These are phyloP conservation scores for Ophiocordyceps robertsii DNA, from an alignment of 2,329 filamentous ascomycete genomes.

Conservation along the genomic window DNA sequence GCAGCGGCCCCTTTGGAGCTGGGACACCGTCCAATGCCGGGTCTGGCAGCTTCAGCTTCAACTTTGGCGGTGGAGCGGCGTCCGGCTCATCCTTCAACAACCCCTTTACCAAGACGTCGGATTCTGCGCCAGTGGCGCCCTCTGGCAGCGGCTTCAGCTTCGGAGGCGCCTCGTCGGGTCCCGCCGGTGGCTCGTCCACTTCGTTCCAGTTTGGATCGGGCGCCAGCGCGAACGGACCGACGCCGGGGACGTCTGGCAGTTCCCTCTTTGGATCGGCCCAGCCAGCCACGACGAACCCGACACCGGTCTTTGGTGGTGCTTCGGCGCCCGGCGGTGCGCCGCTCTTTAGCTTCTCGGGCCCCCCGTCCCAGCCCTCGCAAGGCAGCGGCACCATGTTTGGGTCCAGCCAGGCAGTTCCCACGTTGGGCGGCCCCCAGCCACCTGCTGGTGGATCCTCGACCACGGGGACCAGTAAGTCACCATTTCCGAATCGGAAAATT, in stretches of 20 bases:
- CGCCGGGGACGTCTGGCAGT: constrained; percentile 8
- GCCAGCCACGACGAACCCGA: constrained; percentile 7
- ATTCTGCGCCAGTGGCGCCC: constrained; percentile 10
- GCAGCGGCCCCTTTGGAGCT: constrained; percentile 25
- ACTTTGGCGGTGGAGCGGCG: constrained; percentile 12
- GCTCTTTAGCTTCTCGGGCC: constrained; percentile 25
- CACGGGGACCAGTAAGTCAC: constrained; percentile 33
- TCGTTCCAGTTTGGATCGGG: constrained; percentile 24
- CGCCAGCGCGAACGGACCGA: constrained; percentile 9
- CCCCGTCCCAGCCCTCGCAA: constrained; percentile 14
- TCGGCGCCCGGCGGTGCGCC: constrained; percentile 16
- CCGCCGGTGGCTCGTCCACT: constrained; percentile 11
- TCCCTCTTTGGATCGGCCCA: constrained; percentile 14
- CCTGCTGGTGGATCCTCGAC: constrained; percentile 28
- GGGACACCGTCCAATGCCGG: constrained; percentile 10
- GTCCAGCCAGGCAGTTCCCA: constrained; percentile 18
- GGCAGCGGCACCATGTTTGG: constrained; percentile 17
- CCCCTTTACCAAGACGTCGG: constrained; percentile 19
- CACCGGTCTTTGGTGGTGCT: constrained; percentile 17
- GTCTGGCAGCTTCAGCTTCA: constrained; percentile 19
- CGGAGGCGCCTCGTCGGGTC: constrained; percentile 14
- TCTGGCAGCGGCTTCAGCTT: constrained; percentile 24
- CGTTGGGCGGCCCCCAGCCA: constrained; percentile 26
- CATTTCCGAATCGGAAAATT: constrained; percentile 26
- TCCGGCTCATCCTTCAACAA: constrained; percentile 22